A percentile compares a stretch with the other conserved stretches of the same genome.
phyloP scores from a whole-genome alignment of 1,284 basidiomycete species.

The Acaromyces ingoldii region DNA sequence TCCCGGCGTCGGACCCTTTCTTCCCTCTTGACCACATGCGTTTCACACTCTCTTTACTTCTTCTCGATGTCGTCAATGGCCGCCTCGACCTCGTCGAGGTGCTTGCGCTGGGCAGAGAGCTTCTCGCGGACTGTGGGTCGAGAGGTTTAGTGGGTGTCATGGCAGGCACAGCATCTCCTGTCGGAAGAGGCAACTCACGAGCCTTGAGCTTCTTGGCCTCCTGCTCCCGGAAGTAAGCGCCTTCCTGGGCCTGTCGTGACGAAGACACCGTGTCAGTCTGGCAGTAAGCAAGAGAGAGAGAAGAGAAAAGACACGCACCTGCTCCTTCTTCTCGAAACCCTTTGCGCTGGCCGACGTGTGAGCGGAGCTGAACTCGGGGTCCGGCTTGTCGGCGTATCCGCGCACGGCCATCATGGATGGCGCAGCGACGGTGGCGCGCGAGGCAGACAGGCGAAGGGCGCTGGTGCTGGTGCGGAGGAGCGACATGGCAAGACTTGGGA shows the following conservation, averaged over 20 bases:
- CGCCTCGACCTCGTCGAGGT: conserved; percentile 15
- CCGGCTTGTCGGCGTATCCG: conserved; percentile 7
- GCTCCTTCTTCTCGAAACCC: conserved; percentile 8
- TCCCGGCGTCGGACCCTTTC: too few relatives aligned
- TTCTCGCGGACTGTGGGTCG: conserved; percentile 11
- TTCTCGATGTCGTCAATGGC: conserved; percentile 14
- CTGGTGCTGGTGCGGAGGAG: conserved; percentile 7
- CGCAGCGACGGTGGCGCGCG: background rate
- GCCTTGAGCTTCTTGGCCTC: conserved; percentile 15
- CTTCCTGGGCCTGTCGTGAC: conserved; percentile 9
- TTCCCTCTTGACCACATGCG: background rate
- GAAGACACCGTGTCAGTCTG: background rate
- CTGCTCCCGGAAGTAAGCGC: conserved; percentile 7
- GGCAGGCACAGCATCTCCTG: background rate
- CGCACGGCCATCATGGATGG: conserved; percentile 1
- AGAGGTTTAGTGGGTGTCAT: background rate
- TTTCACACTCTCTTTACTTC: background rate
- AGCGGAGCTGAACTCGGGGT: background rate
- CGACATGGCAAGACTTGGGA: too few relatives aligned
- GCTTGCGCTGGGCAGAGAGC: conserved; percentile 11
- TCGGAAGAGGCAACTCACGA: conserved; percentile 4
- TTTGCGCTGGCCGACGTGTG: background rate
- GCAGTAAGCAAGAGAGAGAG: too few relatives aligned
- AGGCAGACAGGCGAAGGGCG: background rate
- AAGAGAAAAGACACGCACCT: conserved; percentile 11